Evolutionary conservation across 2,329 filamentous ascomycete species (phyloP).

Genomic region (Colletotrichum chrysophilum): DNA sequence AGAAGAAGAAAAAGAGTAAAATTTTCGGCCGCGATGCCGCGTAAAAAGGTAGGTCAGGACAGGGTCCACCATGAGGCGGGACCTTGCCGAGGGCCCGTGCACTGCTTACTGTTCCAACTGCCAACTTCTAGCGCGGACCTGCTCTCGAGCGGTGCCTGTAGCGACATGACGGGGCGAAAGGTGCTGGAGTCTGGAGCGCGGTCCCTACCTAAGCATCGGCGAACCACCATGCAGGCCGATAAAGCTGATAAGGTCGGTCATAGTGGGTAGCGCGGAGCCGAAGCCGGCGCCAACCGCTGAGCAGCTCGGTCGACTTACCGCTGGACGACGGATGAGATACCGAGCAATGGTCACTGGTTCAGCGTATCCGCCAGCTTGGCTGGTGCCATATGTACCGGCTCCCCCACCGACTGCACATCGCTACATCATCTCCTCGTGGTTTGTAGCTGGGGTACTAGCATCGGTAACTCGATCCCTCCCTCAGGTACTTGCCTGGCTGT

Average conservation of each 20-base stretch:
- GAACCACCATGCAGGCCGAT: background rate
- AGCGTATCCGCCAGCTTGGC: background rate
- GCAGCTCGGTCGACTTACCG: slow-evolving; percentile 12
- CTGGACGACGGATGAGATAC: background rate
- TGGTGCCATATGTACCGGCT: slow-evolving; percentile 9
- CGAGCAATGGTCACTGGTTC: background rate
- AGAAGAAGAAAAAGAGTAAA: slow-evolving; percentile 35
- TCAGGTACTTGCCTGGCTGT: background rate
- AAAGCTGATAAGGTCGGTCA: background rate
- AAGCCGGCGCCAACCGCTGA: background rate
- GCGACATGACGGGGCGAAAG: background rate
- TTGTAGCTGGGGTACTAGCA: slow-evolving; percentile 1
- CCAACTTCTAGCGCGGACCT: background rate
- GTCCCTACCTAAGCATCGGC: background rate
- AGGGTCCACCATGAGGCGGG: background rate
- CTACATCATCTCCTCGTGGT: background rate
- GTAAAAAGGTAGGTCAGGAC: slow-evolving; percentile 8
- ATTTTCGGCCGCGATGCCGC: background rate
- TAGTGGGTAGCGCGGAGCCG: background rate
- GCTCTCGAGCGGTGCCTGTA: background rate
- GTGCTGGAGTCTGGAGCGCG: background rate
- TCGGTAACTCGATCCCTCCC: background rate
- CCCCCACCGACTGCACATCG: background rate
- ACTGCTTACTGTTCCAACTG: background rate
- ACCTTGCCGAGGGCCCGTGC: slow-evolving; percentile 6